Conservation (phyloP, 441 rosid species). For the Pelargonium cotyledonis region DNA sequence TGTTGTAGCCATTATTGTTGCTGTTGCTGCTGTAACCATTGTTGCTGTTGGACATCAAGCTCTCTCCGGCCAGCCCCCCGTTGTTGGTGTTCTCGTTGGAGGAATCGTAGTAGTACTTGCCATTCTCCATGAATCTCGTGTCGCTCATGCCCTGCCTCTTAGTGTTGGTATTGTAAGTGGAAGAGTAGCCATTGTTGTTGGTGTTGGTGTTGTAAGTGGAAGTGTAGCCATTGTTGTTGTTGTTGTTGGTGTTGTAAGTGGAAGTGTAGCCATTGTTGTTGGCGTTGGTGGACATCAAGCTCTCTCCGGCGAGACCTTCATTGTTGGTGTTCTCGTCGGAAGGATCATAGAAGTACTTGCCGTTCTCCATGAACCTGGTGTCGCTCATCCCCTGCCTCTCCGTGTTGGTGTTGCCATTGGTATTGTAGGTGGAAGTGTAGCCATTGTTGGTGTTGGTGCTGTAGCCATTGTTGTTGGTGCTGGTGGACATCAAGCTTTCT, state of each 20-base stretch:
- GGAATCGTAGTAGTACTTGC: constrained; percentile 41
- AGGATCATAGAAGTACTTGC: constrained; percentile 40
- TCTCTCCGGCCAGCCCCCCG: background rate
- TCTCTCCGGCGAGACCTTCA: constrained; percentile 6
- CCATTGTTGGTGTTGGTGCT: background rate
- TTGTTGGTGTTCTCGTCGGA: constrained; percentile 18
- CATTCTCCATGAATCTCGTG: constrained; percentile 56
- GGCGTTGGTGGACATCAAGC: background rate
- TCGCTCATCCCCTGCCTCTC: constrained; percentile 67
- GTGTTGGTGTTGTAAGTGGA: background rate
- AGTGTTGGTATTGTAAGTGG: constrained; percentile 5
- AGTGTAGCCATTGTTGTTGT: background rate
- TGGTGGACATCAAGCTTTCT: background rate
- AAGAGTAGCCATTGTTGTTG: background rate
- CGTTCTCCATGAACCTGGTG: constrained; percentile 56
- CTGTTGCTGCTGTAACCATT: background rate
- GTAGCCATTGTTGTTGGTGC: background rate
- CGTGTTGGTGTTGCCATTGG: constrained; percentile 5
- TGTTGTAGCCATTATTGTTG: background rate
- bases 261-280: constrained; percentile 8
- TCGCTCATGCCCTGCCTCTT: constrained; percentile 67
- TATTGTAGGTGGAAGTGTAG: background rate
- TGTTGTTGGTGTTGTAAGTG: constrained; percentile 10
- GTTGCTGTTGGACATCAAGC: background rate
- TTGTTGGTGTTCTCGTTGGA: constrained; percentile 21